These are phyloP conservation scores for Aphanocladium album DNA, from an alignment of 2,329 filamentous ascomycete species.

Conservation along the genomic window DNA sequence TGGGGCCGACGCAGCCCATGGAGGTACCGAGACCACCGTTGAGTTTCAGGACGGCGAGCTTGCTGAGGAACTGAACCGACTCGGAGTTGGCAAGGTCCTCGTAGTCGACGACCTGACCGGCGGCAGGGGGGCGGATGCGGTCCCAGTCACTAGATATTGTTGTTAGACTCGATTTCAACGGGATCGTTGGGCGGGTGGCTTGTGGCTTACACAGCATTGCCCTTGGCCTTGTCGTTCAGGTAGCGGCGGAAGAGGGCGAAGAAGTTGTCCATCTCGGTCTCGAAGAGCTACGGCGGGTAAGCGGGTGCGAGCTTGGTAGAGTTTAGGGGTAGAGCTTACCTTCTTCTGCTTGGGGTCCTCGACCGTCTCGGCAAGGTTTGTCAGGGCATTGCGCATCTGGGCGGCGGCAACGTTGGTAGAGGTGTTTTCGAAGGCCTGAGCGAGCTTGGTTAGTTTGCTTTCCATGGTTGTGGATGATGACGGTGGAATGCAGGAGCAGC, in stretches of 20 bases:
- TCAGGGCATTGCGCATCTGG: constrained; percentile 98
- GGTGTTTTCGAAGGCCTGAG: constrained; percentile 96
- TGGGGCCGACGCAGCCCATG: constrained; percentile 98
- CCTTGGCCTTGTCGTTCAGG: constrained; percentile 98
- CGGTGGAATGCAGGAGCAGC: not conserved
- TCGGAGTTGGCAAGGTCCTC: constrained; percentile 83
- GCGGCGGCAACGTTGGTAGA: constrained; percentile 96
- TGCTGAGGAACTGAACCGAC: constrained; percentile 90
- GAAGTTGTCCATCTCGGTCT: constrained; percentile 99
- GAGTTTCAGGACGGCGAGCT: constrained; percentile 97
- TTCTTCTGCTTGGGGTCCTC: constrained; percentile 77
- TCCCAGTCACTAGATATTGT: constrained; percentile 73
- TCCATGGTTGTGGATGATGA: not conserved
- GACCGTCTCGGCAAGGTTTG: constrained; percentile 85
- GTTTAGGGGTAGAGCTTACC: constrained; percentile 44
- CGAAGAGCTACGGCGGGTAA: constrained; percentile 64
- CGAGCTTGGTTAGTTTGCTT: constrained; percentile 22
- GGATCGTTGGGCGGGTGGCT: not conserved
- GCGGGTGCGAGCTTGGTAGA: constrained; percentile 2
- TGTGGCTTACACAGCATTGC: constrained; percentile 68
- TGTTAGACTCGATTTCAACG: constrained; percentile 16
- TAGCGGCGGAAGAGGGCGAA: constrained; percentile 98
- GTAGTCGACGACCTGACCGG: constrained; percentile 93
- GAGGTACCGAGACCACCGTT: constrained; percentile 99
- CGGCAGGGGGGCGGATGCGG: constrained; percentile 88